Evolutionary conservation across 2,329 filamentous ascomycete species (phyloP).

Genomic region (Apiospora pterosperma): DNA sequence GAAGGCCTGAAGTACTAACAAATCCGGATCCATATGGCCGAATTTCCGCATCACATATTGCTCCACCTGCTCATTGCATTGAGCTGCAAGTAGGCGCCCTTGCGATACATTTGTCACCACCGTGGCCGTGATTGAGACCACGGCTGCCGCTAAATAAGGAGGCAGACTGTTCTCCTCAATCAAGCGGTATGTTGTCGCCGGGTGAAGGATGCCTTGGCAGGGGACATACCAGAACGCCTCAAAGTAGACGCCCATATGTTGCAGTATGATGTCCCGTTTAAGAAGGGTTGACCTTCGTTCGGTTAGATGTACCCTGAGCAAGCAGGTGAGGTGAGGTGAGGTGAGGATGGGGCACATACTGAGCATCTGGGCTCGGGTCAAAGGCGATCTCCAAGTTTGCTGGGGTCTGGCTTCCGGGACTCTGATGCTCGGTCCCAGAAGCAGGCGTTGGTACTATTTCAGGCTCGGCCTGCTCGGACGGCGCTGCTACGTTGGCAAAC

Average conservation of each 20-base stretch:
- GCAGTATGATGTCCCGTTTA: constrained; percentile 31
- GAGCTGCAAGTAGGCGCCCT: constrained; percentile 32
- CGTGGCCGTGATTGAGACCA: constrained; percentile 34
- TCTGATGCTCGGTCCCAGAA: background rate
- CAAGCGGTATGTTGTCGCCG: constrained; percentile 28
- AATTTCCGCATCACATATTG: constrained; percentile 37
- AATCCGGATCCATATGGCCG: constrained; percentile 16
- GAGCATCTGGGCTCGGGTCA: constrained; percentile 1
- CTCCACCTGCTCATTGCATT: constrained; percentile 36
- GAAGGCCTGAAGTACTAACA: constrained; percentile 8
- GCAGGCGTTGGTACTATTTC: background rate
- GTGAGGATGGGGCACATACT: constrained; percentile 21
- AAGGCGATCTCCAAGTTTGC: constrained; percentile 2
- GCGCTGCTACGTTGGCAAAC: constrained; percentile 29
- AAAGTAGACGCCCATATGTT: constrained; percentile 37
- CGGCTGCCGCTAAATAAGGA: constrained; percentile 32
- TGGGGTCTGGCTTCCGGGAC: background rate
- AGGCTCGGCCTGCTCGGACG: background rate
- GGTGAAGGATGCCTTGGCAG: constrained; percentile 36
- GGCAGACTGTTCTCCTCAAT: constrained; percentile 33
- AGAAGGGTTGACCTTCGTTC: constrained; percentile 23
- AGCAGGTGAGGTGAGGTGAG: too few relatives aligned
- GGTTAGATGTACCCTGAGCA: background rate
- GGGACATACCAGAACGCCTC: constrained; percentile 35
- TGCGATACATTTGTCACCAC: constrained; percentile 30